Base-by-base conservation (phyloP, 495 filamentous ascomycete genomes). In the Umbilicaria muhlenbergii region DNA sequence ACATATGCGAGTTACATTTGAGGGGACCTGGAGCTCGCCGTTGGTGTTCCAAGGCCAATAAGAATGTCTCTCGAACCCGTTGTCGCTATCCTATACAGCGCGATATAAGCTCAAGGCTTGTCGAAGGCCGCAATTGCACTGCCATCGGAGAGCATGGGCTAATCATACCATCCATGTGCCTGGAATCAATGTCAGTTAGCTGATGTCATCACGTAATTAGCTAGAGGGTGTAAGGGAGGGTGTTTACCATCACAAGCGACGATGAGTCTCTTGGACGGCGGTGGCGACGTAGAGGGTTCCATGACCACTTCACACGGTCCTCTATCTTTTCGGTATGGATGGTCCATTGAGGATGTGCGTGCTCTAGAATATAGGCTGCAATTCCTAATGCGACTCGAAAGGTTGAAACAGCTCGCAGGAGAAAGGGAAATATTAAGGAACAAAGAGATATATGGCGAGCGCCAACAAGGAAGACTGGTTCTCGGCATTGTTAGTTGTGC, bases 1-100 rank as follows among this genome's bases (percentile, higher is more conserved):
- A 0, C 49, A 51, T 5, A 70, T 48, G 1, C 65, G 58, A 1
- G 67, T 65, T 31, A 71, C 59, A 40, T 73, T 73, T 31, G 61
- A 61, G 4, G 68, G 64, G 21, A 63, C 44, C 17, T 62, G 51
- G n/a, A 50, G 43, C 17, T 49, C 39, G 1, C 58, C 52, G 11
- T 51, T 49, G 17, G 55, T 54, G 17, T 46, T 38, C 44, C 44
- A 46, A 2, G 44, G 44, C 16, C 39, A 34, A 35, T 46, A 46
- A 7, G 44, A 33, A 15, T 46, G 16, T 34, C 24, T 39, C 16
- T 41, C 42, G 38, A 45, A 46, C 47, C 50, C 50, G 15, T 46
- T 49, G 47, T 52, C 50, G 38, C 44, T 46, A 38, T 46, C 40
- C 38, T 40, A 21, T 5, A 18, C 5, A 15, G 35, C 3, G 5